Evolutionary conservation across 441 rosid species (phyloP).

Genomic region (Gossypium trilobum): DNA sequence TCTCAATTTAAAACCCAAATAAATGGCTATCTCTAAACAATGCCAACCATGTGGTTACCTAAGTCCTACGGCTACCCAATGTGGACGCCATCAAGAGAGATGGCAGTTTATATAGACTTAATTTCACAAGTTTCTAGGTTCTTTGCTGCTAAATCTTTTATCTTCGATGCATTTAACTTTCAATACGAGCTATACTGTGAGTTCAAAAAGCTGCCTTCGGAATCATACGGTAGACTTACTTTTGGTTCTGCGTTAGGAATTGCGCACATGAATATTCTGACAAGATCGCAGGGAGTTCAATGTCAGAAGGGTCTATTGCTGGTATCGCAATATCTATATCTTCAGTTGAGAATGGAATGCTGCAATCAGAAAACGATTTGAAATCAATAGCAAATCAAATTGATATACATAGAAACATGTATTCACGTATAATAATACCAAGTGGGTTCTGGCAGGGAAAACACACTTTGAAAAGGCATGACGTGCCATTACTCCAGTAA

Average conservation of each 20-base stretch:
- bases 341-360: conserved; percentile 92
- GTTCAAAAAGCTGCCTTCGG: not conserved
- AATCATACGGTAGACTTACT: conserved; percentile 14
- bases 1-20: not conserved
- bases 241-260: conserved; percentile 43
- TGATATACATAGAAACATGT: not conserved
- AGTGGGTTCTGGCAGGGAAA: not conserved
- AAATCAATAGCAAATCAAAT: not conserved
- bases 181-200: not conserved
- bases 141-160: not conserved
- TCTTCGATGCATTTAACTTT: not conserved
- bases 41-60: not conserved
- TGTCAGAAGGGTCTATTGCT: conserved; percentile 54
- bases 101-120: conserved; percentile 1
- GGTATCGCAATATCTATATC: conserved; percentile 95
- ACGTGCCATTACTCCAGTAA: not conserved
- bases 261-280: conserved; percentile 62
- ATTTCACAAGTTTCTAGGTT: not conserved
- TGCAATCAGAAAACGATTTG: conserved; percentile 24
- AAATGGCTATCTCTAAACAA: conserved; percentile 10
- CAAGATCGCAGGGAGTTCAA: conserved; percentile 47
- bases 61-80: not conserved
- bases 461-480: not conserved
- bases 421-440: not conserved
- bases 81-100: not conserved